These are phyloP conservation scores for Suhomyces yuchorum DNA, from an alignment of 1,139 yeast species.

Conservation along the genomic window DNA sequence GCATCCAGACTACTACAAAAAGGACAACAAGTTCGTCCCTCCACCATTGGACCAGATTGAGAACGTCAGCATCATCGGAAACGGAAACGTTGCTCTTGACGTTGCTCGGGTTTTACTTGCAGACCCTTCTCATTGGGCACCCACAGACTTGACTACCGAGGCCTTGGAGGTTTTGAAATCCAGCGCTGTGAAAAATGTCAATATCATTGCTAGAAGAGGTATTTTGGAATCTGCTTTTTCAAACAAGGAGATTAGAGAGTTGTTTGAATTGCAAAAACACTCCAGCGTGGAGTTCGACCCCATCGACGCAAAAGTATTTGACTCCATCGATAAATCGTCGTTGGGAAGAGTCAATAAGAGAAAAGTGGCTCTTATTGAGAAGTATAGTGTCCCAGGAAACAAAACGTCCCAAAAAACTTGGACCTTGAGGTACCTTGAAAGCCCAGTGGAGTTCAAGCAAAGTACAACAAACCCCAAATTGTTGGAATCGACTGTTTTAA, in stretches of 20 bases:
- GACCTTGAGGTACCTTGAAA: constrained; percentile 68
- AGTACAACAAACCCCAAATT: constrained; percentile 20
- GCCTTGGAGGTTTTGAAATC: constrained; percentile 57
- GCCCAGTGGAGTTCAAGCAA: constrained; percentile 60
- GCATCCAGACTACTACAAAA: constrained; percentile 58
- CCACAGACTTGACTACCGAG: constrained; percentile 70
- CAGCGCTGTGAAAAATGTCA: constrained; percentile 62
- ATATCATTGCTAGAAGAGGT: constrained; percentile 85
- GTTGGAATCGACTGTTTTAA: constrained; percentile 53
- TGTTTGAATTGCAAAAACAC: constrained; percentile 59
- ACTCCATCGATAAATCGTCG: constrained; percentile 39
- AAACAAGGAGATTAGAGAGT: constrained; percentile 86
- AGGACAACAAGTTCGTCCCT: constrained; percentile 29
- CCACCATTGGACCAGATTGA: constrained; percentile 63
- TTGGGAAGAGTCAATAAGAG: constrained; percentile 72
- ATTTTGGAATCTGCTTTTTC: constrained; percentile 83
- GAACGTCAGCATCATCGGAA: constrained; percentile 83
- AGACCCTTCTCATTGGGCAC: constrained; percentile 56
- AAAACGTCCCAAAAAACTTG: constrained; percentile 47
- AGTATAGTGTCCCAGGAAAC: constrained; percentile 41
- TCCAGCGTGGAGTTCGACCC: constrained; percentile 55
- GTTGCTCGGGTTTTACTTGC: constrained; percentile 78
- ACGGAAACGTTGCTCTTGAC: constrained; percentile 97
- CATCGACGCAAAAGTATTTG: constrained; percentile 46
- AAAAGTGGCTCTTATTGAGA: constrained; percentile 62